A percentile compares a stretch with the other conserved stretches of the same genome.
Evolutionary conservation across 106 monocot species (phyloP).

Genomic region (Chionographis japonica): DNA sequence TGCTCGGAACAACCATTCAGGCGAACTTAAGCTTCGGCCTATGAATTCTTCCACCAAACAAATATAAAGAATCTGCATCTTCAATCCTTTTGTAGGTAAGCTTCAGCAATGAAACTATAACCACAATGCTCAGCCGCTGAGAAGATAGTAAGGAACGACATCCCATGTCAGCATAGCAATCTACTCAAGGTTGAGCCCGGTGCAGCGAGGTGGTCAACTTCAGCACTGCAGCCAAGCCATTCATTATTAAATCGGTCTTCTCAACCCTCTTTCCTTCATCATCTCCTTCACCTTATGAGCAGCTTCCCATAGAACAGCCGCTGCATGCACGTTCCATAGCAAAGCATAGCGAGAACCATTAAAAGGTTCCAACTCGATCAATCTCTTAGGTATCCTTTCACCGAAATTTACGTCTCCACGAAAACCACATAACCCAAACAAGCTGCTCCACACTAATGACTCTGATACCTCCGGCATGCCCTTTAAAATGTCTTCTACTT

Average conservation of each 20-base stretch:
- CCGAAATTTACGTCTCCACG: slow-evolving; percentile 35
- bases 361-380: slow-evolving; percentile 47
- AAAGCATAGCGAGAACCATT: slow-evolving; percentile 28
- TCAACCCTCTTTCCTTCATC: slow-evolving; percentile 26
- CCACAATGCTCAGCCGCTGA: neutral
- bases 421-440: slow-evolving; percentile 41
- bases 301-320: slow-evolving; percentile 38
- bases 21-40: too few relatives aligned
- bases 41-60: neutral
- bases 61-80: neutral
- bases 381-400: slow-evolving; percentile 27
- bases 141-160: neutral
- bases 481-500: slow-evolving; percentile 31
- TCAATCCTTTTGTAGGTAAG: neutral
- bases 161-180: neutral
- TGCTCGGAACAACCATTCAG: too few relatives aligned
- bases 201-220: neutral
- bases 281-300: slow-evolving; percentile 26
- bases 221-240: slow-evolving; percentile 23
- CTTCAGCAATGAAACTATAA: neutral
- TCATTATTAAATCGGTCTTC: slow-evolving; percentile 37
- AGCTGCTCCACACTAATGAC: slow-evolving; percentile 23
- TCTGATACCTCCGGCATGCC: slow-evolving; percentile 25
- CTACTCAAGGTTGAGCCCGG: neutral
- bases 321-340: slow-evolving; percentile 36